A percentile compares a stretch with the other conserved stretches of the same genome.
phyloP scores from a whole-genome alignment of 129 eudicot species.

The Logfia minima region DNA sequence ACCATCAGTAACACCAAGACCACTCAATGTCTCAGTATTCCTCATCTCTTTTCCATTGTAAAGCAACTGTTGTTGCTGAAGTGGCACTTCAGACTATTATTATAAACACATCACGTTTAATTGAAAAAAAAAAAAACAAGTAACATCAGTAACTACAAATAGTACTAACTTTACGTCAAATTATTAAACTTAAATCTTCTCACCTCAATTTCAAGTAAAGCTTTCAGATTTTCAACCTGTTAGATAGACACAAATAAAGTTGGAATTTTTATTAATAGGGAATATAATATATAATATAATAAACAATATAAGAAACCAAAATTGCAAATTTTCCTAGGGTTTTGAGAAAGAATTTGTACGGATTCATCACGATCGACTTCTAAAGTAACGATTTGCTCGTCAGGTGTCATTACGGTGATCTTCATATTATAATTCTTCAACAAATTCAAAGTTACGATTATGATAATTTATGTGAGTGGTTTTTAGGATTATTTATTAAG shows the following conservation, averaged over 20 bases:
- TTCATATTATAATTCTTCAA: conserved; percentile 53
- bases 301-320: neutral
- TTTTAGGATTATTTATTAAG: neutral
- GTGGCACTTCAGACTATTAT: conserved; percentile 74
- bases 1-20: conserved; percentile 74
- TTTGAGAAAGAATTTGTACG: conserved; percentile 37
- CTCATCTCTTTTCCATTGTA: conserved; percentile 86
- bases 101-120: neutral
- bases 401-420: conserved; percentile 95
- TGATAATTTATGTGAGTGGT: neutral
- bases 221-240: conserved; percentile 95
- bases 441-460: conserved; percentile 25
- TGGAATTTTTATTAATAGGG: neutral
- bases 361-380: conserved; percentile 92
- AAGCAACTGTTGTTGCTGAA: conserved; percentile 89
- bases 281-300: neutral
- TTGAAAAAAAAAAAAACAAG: neutral
- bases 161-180: neutral
- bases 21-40: conserved; percentile 76
- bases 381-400: conserved; percentile 82
- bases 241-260: neutral
- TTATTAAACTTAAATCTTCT: conserved; percentile 14
- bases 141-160: neutral
- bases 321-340: conserved; percentile 29
- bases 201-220: conserved; percentile 95